Percentiles rank a stretch among this genome's conserved stretches.
Conservation (phyloP, 2,329 filamentous ascomycete genomes). For the Xylogone sp. region DNA sequence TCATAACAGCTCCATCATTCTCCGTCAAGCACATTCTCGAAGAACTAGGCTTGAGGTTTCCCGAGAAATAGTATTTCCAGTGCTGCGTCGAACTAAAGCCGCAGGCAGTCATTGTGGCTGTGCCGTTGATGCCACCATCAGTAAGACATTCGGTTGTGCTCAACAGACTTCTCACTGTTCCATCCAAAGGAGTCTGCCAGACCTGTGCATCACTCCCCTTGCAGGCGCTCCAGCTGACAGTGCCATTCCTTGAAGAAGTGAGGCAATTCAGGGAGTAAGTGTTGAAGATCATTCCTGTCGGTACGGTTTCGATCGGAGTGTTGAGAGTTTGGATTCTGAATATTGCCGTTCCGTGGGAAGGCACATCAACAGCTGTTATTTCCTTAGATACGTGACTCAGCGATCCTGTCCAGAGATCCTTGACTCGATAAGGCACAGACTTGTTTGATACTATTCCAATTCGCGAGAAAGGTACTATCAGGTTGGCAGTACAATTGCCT, state of each 20-base stretch:
- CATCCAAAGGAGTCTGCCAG: conserved; percentile 34
- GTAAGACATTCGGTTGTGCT: conserved; percentile 33
- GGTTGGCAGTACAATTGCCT: conserved; percentile 27
- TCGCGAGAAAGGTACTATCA: conserved; percentile 25
- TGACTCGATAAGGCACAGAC: conserved; percentile 27
- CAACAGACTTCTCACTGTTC: conserved; percentile 35
- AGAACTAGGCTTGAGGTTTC: conserved; percentile 36
- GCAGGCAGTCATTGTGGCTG: conserved; percentile 27
- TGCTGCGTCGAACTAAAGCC: conserved; percentile 29
- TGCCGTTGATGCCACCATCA: conserved; percentile 25
- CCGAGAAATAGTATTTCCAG: conserved; percentile 41
- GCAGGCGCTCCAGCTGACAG: conserved; percentile 33
- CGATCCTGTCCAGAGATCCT: conserved; percentile 41
- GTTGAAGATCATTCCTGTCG: conserved; percentile 48
- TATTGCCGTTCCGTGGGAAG: conserved; percentile 31
- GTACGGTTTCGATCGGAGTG: conserved; percentile 14
- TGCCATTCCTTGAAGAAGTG: conserved; percentile 17
- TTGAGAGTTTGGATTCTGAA: conserved; percentile 35
- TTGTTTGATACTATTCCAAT: conserved; percentile 21
- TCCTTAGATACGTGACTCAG: conserved; percentile 27
- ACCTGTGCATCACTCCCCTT: conserved; percentile 36
- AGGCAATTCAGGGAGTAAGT: conserved; percentile 41
- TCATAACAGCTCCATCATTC: conserved; percentile 19
- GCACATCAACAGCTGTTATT: conserved; percentile 33
- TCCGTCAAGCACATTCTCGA: conserved; percentile 37